Evolutionary conservation across 768 basidiomycete species (phyloP), one percentile per base, ranked within the genome.

Genomic region (Exidia glandulosa): DNA sequence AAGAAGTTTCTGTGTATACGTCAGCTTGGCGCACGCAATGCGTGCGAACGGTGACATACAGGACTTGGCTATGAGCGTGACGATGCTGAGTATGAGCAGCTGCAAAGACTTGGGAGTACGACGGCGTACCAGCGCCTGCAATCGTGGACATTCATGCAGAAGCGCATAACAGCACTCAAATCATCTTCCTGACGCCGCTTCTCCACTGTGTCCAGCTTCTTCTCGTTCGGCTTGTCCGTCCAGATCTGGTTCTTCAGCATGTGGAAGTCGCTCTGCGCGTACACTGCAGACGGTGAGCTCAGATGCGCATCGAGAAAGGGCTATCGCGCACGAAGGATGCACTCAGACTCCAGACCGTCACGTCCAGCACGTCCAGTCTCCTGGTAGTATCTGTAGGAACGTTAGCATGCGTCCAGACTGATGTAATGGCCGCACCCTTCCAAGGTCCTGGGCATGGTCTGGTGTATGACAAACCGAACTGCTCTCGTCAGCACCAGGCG

Each of bases 281-380:
- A 96, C 70, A 83, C 93, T 94, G 64, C 9, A 55, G 23, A n/a
- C 27, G 13, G 30, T 31, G 59, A 29, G 27, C 33, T 19, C 5
- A 33, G 57, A 60, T 14, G 36, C 31, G 34, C 29, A 16, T 13
- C 57, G 23, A 7, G 16, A 48, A 41, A 50, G 16, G 14, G 14
- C 13, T 37, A 48, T n/a, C 3, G 73, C 86, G 67, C 69, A 95
- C 92, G 93, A 12, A 98, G 80, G 13, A 96, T 71, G 71, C 96
- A 99, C 57, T 88, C 84, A 0, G 96, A 86, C 1, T 82, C 80
- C 64, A 80, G 70, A 3, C 91, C 92, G 67, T 99, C 96, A 61
- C 96, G 82, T 4, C 96, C 96, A 19, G 94, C 96, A 60, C 96
- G 84, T 5, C 96, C 96, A 0, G 95, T 98, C 74, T 99, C 96